Conservation (phyloP, 192 early-diverging fungal species). For the Coemansia sp. region DNA sequence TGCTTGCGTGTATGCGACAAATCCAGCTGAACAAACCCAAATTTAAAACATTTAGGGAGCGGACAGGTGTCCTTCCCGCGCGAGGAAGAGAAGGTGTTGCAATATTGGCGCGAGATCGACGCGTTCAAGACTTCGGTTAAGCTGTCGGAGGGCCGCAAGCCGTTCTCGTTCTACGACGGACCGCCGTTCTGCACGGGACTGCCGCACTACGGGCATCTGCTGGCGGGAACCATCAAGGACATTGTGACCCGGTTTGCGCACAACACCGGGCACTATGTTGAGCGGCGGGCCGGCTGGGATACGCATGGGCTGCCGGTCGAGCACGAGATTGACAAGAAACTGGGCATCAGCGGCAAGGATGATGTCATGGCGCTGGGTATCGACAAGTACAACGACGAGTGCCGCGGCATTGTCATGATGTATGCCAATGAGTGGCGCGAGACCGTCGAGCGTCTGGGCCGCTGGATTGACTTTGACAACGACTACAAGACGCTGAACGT, state of each 20-base stretch:
- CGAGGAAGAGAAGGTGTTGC: slow-evolving; percentile 90
- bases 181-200: slow-evolving; percentile 98
- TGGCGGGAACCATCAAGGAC: slow-evolving; percentile 99
- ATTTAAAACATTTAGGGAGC: slow-evolving; percentile 9
- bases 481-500: slow-evolving; percentile 98
- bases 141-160: slow-evolving; percentile 81
- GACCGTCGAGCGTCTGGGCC: slow-evolving; percentile 93
- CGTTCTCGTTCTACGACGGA: slow-evolving; percentile 95
- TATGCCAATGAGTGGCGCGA: slow-evolving; percentile 88
- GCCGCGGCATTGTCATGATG: slow-evolving; percentile 94
- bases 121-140: slow-evolving; percentile 89
- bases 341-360: slow-evolving; percentile 65
- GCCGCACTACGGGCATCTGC: slow-evolving; percentile 97
- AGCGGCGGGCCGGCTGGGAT: slow-evolving; percentile 98
- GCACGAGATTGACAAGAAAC: slow-evolving; percentile 93
- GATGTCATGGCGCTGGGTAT: slow-evolving; percentile 94
- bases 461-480: slow-evolving; percentile 99
- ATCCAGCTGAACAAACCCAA: neutral
- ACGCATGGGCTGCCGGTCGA: slow-evolving; percentile 75
- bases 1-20: neutral
- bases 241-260: slow-evolving; percentile 96
- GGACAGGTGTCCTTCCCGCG: slow-evolving; percentile 78
- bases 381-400: slow-evolving; percentile 95
- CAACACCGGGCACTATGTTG: slow-evolving; percentile 93
- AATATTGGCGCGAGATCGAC: slow-evolving; percentile 97